Evolutionary conservation across 176 grass and related monocot genomes (phyloP).

Genomic region (Panicum miliaceum): DNA sequence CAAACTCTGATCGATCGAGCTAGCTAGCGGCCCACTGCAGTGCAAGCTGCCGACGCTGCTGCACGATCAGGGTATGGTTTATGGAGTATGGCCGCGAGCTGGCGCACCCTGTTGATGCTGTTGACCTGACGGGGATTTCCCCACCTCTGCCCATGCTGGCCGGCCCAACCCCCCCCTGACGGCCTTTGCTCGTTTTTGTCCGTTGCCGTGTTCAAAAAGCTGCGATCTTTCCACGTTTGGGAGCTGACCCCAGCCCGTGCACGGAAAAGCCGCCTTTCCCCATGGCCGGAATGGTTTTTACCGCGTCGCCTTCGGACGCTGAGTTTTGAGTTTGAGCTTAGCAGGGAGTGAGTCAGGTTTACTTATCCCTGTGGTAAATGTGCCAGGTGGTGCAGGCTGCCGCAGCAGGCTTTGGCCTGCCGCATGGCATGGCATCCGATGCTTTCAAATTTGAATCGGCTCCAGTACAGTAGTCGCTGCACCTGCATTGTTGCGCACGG

Average conservation of each 20-base stretch:
- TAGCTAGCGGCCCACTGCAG: not conserved
- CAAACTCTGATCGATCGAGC: too few species aligned
- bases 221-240: constrained; percentile 15
- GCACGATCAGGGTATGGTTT: constrained; percentile 2
- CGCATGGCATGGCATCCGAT: constrained; percentile 22
- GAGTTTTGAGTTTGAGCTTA: not conserved
- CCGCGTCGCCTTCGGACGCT: not conserved
- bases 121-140: constrained; percentile 14
- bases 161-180: constrained; percentile 3
- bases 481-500: not conserved
- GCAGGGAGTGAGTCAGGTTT: not conserved
- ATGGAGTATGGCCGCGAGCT: not conserved
- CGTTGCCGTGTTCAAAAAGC: constrained; percentile 31
- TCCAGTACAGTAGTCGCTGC: not conserved
- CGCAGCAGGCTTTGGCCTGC: constrained; percentile 1
- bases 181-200: constrained; percentile 12
- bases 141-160: not conserved
- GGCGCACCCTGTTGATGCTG: not conserved
- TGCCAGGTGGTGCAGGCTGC: constrained; percentile 1
- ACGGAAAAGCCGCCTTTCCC: not conserved
- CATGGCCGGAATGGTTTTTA: not conserved
- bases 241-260: not conserved
- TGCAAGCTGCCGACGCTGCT: not conserved
- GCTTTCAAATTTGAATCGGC: not conserved
- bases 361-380: not conserved